Conservation (phyloP, 1,284 basidiomycete species). For the Baeospora myosura region DNA sequence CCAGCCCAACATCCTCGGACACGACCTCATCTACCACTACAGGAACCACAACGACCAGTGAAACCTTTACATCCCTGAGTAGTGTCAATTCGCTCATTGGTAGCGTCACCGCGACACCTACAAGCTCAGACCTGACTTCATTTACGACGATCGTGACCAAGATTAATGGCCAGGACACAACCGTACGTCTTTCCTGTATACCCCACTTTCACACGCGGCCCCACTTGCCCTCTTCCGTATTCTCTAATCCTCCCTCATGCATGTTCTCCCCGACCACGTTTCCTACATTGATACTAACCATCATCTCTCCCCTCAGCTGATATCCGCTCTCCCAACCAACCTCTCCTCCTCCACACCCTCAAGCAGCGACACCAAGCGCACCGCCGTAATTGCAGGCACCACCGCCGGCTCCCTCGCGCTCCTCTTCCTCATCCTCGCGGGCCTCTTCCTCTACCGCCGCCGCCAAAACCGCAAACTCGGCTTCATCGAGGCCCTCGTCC, state of each 20-base stretch:
- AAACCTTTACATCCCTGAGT: constrained; percentile 8
- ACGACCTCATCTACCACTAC: constrained; percentile 5
- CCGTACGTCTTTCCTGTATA: too few relatives aligned
- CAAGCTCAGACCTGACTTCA: not conserved
- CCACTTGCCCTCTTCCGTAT: not conserved
- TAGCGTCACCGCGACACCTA: constrained; percentile 6
- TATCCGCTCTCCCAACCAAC: constrained; percentile 14
- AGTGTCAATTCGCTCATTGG: constrained; percentile 7
- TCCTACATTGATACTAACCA: not conserved
- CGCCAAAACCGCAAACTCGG: constrained; percentile 32
- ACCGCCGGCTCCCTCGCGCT: constrained; percentile 36
- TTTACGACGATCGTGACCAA: too few relatives aligned
- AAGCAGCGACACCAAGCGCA: constrained; percentile 18
- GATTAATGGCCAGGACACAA: too few relatives aligned
- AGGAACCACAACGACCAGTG: constrained; percentile 7
- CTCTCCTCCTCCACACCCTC: constrained; percentile 18
- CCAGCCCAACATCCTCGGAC: not conserved
- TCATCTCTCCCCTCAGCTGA: not conserved
- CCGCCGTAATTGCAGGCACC: constrained; percentile 38
- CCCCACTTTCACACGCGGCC: not conserved
- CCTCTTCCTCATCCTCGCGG: constrained; percentile 29
- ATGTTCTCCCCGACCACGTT: not conserved
- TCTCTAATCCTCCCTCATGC: not conserved
- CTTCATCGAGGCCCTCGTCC: constrained; percentile 27
- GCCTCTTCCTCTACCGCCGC: constrained; percentile 34